phyloP scores from a whole-genome alignment of 2,329 filamentous ascomycete species.

The Calonectria honghensis region DNA sequence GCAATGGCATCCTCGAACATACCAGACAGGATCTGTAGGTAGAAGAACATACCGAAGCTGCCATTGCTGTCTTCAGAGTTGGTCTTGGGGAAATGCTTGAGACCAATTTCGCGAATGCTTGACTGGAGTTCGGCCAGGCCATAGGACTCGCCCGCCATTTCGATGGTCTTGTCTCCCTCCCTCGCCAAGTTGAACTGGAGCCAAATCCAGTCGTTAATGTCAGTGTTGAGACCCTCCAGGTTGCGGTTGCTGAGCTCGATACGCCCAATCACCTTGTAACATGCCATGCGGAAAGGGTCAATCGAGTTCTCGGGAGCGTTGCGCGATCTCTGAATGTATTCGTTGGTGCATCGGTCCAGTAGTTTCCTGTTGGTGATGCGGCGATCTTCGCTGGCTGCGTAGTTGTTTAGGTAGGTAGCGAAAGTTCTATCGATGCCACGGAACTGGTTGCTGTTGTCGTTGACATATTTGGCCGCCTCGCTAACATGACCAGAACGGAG shows the following conservation, averaged over 20 bases:
- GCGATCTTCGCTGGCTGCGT: slow-evolving; percentile 84
- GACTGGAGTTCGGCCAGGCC: slow-evolving; percentile 81
- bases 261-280: slow-evolving; percentile 96
- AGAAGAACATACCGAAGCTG: slow-evolving; percentile 93
- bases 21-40: slow-evolving; percentile 91
- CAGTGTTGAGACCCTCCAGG: slow-evolving; percentile 77
- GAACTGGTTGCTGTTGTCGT: slow-evolving; percentile 86
- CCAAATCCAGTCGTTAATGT: slow-evolving; percentile 84
- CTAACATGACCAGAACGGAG: slow-evolving; percentile 88
- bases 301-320: slow-evolving; percentile 91
- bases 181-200: slow-evolving; percentile 82
- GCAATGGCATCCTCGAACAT: slow-evolving; percentile 96
- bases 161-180: slow-evolving; percentile 77
- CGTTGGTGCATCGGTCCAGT: slow-evolving; percentile 90
- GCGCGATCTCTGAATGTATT: slow-evolving; percentile 89
- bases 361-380: slow-evolving; percentile 83
- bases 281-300: slow-evolving; percentile 96
- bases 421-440: slow-evolving; percentile 94
- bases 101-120: slow-evolving; percentile 90
- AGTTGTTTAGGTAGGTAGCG: slow-evolving; percentile 89
- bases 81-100: slow-evolving; percentile 91
- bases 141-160: slow-evolving; percentile 80
- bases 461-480: slow-evolving; percentile 92
- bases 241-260: slow-evolving; percentile 80
- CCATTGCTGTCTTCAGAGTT: slow-evolving; percentile 84